These are phyloP conservation scores for Oenanthe javanica DNA, from an alignment of 140 eudicot genomes.

Conservation along the genomic window DNA sequence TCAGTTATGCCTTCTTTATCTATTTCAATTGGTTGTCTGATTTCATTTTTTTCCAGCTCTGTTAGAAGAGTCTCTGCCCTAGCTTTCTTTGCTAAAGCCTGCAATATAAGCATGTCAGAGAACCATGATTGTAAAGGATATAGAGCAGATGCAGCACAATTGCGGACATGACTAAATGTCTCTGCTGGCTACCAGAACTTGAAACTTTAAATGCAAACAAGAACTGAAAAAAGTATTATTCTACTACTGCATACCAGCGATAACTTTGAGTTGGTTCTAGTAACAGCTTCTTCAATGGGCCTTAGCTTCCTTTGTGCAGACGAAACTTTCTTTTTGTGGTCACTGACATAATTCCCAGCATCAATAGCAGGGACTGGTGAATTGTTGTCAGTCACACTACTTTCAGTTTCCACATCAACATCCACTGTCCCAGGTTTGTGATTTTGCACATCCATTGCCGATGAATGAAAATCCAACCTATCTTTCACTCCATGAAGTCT, in stretches of 20 bases:
- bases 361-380: conserved; percentile 18
- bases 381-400: conserved; percentile 6
- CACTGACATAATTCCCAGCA: conserved; percentile 22
- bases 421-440: conserved; percentile 15
- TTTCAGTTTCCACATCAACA: conserved; percentile 22
- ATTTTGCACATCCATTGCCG: conserved; percentile 12
- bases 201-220: neutral
- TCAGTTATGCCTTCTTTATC: conserved; percentile 92
- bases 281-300: conserved; percentile 37
- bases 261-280: conserved; percentile 46
- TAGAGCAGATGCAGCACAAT: neutral
- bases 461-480: conserved; percentile 19
- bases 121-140: neutral
- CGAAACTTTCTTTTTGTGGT: conserved; percentile 25
- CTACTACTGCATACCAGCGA: conserved; percentile 45
- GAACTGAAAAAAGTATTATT: neutral
- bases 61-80: conserved; percentile 77
- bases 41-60: conserved; percentile 53
- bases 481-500: conserved; percentile 28
- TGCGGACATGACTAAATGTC: conserved; percentile 29
- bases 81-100: conserved; percentile 72
- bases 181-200: conserved; percentile 22
- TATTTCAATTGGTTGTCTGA: conserved; percentile 37
- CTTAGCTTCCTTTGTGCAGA: conserved; percentile 47
- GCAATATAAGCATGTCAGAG: conserved; percentile 17